phyloP scores from a whole-genome alignment of 768 basidiomycete species.

The Trametes coccinea region DNA sequence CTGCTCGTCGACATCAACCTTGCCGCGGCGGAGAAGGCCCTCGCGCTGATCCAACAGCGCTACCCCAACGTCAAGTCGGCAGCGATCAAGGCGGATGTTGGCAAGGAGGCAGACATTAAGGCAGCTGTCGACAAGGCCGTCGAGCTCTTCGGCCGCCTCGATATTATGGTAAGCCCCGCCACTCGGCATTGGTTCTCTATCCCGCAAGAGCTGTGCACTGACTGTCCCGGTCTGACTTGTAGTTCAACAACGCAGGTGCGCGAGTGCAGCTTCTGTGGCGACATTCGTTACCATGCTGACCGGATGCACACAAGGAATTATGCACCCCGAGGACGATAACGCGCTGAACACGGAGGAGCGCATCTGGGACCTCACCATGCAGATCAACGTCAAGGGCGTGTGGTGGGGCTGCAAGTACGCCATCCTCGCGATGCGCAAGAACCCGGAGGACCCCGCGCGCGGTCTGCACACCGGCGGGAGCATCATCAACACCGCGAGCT shows the following conservation, averaged over 20 bases:
- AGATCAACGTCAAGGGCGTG: conserved; percentile 96
- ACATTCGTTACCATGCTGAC: neutral
- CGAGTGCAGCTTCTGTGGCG: conserved; percentile 15
- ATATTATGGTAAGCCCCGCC: conserved; percentile 76
- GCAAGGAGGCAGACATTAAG: conserved; percentile 86
- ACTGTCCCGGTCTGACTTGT: neutral
- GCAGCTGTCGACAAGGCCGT: conserved; percentile 78
- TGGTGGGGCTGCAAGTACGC: conserved; percentile 99
- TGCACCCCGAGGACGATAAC: conserved; percentile 94
- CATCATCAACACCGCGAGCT: conserved; percentile 98
- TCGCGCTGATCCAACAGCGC: conserved; percentile 58
- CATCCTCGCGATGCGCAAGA: conserved; percentile 93
- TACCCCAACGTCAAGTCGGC: conserved; percentile 71
- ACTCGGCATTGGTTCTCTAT: neutral
- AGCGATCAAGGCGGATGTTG: conserved; percentile 81
- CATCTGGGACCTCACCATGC: conserved; percentile 94
- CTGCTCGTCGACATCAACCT: conserved; percentile 87
- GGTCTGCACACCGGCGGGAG: conserved; percentile 82
- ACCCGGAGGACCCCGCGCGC: conserved; percentile 78
- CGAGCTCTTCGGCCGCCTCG: conserved; percentile 86
- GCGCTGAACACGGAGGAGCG: conserved; percentile 95
- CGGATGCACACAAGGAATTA: conserved; percentile 65
- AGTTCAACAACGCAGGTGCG: conserved; percentile 94
- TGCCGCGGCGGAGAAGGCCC: conserved; percentile 67
- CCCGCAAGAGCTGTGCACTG: neutral